Evolutionary conservation across 139 green algal genomes (phyloP).

Genomic region (Haematococcus lacustris): DNA sequence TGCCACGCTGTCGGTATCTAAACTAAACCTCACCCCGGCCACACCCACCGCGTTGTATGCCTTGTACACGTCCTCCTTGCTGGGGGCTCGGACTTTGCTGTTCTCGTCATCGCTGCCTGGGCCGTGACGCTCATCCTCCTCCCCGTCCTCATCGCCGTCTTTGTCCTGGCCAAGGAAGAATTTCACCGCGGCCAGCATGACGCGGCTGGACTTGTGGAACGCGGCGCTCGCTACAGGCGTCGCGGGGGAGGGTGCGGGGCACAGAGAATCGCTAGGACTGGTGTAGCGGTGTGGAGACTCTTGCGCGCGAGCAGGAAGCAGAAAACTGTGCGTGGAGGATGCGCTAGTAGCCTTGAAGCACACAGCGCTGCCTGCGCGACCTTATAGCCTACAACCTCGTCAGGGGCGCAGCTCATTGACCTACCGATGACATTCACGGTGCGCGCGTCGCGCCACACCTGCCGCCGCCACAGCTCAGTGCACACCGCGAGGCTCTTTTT

Average conservation of each 20-base stretch:
- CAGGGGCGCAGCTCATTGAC: too few species aligned
- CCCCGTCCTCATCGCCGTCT: conserved; percentile 2
- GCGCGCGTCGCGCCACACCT: conserved; percentile 91
- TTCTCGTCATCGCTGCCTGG: too few species aligned
- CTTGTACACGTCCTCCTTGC: conserved; percentile 79
- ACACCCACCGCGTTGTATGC: conserved; percentile 68
- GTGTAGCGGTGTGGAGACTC: background rate
- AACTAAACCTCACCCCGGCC: background rate
- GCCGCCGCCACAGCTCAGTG: conserved; percentile 85
- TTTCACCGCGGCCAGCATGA: conserved; percentile 89
- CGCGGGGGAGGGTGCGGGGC: background rate
- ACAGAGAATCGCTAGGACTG: background rate
- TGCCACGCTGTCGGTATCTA: too few species aligned
- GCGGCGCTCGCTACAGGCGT: conserved; percentile 48
- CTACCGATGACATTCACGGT: conserved; percentile 90
- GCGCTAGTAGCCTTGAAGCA: background rate
- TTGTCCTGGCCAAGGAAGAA: conserved; percentile 93
- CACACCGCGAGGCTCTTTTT: conserved; percentile 88
- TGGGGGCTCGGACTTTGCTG: conserved; percentile 28
- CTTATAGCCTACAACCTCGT: too few species aligned
- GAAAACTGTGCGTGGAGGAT: too few species aligned
- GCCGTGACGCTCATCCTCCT: conserved; percentile 47
- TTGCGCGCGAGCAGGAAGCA: too few species aligned
- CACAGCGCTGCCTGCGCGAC: too few species aligned
- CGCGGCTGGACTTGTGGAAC: conserved; percentile 57